phyloP scores from a whole-genome alignment of 306 rosid genomes.

The Sphenostylis stenocarpa region DNA sequence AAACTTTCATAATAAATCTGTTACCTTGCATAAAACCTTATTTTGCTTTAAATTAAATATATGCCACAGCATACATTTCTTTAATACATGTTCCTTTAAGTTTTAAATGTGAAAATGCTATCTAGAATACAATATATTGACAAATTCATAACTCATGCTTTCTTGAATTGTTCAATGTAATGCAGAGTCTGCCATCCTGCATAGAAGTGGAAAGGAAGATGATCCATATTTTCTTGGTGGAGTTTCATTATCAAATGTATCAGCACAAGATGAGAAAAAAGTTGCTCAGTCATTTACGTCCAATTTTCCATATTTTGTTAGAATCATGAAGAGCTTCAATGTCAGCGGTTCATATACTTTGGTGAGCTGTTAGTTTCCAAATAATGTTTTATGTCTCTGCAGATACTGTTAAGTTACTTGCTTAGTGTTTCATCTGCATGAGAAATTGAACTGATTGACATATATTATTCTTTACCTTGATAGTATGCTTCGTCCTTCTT shows the following conservation, averaged over 20 bases:
- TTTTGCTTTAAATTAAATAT: conserved; percentile 6
- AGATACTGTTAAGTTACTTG: conserved; percentile 16
- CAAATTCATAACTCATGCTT: conserved; percentile 28
- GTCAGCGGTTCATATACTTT: conserved; percentile 83
- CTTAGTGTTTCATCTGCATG: conserved; percentile 12
- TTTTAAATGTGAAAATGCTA: conserved; percentile 19
- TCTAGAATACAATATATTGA: neutral
- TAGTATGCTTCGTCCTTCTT: neutral
- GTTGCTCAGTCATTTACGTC: conserved; percentile 77
- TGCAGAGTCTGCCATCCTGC: conserved; percentile 49
- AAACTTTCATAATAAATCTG: conserved; percentile 7
- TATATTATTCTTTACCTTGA: neutral
- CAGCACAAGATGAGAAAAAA: conserved; percentile 62
- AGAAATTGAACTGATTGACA: neutral
- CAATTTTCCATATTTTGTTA: conserved; percentile 69
- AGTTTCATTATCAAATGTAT: conserved; percentile 48
- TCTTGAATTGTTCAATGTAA: conserved; percentile 41
- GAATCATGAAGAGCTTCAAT: conserved; percentile 92
- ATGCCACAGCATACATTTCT: conserved; percentile 1
- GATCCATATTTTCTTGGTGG: conserved; percentile 40
- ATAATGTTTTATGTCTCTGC: conserved; percentile 6
- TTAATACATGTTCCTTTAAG: conserved; percentile 7
- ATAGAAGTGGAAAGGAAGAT: conserved; percentile 53
- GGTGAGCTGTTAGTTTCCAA: conserved; percentile 54
- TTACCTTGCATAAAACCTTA: neutral